These are phyloP conservation scores for Lenzites betulinus DNA, from an alignment of 768 basidiomycete genomes.

Conservation along the genomic window DNA sequence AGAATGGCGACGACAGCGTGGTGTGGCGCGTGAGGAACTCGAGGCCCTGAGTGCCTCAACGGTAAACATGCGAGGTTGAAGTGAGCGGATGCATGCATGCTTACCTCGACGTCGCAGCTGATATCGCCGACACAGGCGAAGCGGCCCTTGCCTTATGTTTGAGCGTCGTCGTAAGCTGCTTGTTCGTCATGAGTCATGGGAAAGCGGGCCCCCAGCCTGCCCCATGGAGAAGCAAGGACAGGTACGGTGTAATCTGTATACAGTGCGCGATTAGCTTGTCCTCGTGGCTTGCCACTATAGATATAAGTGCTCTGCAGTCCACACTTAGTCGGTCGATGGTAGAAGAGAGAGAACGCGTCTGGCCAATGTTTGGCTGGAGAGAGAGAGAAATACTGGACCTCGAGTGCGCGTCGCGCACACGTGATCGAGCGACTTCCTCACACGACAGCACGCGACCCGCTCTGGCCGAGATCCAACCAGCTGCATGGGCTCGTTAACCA, in stretches of 20 bases:
- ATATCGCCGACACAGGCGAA: constrained; percentile 83
- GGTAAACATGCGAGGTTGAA: background rate
- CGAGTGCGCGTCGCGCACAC: no score
- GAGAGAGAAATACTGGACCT: no score
- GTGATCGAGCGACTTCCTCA: no score
- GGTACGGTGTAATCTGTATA: constrained; percentile 75
- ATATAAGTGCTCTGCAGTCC: no score
- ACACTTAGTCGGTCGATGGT: no score
- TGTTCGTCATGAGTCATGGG: constrained; percentile 77
- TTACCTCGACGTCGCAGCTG: constrained; percentile 81
- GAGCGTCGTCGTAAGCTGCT: constrained; percentile 56
- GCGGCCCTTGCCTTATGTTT: constrained; percentile 52
- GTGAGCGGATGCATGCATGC: constrained; percentile 9
- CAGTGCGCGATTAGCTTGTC: background rate
- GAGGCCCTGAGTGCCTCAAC: constrained; percentile 56
- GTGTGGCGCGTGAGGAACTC: constrained; percentile 79
- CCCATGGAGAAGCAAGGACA: constrained; percentile 85
- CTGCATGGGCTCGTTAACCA: no score
- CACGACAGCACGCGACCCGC: no score
- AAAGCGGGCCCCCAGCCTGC: constrained; percentile 80
- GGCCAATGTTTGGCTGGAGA: no score
- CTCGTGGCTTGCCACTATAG: no score
- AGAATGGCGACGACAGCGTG: constrained; percentile 78
- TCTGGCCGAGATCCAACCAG: no score
- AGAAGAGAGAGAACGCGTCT: no score